phyloP scores from a whole-genome alignment of 2,329 filamentous ascomycete genomes.

The Aspergillus jensenii region DNA sequence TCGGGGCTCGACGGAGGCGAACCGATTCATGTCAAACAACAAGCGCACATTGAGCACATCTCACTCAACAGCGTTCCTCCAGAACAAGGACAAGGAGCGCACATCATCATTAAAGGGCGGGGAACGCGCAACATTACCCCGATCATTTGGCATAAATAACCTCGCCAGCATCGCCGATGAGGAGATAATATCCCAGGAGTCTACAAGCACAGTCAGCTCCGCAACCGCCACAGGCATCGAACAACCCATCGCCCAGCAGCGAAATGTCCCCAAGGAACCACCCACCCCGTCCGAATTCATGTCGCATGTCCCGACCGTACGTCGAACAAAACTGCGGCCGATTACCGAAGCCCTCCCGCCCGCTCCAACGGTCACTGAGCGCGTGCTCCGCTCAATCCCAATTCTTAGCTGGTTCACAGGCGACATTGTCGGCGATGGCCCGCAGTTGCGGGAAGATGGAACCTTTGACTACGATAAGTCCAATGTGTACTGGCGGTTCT shows the following conservation, averaged over 20 bases:
- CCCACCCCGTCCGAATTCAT: constrained; percentile 47
- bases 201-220: constrained; percentile 44
- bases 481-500: constrained; percentile 61
- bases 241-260: constrained; percentile 27
- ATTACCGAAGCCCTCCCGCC: constrained; percentile 70
- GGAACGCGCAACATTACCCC: constrained; percentile 36
- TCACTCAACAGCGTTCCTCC: constrained; percentile 36
- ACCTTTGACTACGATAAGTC: constrained; percentile 68
- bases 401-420: constrained; percentile 71
- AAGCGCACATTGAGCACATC: constrained; percentile 37
- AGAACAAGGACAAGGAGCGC: constrained; percentile 32
- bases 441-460: constrained; percentile 46
- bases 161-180: constrained; percentile 32
- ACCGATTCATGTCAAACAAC: constrained; percentile 26
- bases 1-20: constrained; percentile 40
- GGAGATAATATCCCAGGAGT: constrained; percentile 32
- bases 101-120: constrained; percentile 19
- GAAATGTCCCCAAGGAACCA: constrained; percentile 24
- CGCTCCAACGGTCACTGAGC: constrained; percentile 64
- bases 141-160: constrained; percentile 42
- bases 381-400: constrained; percentile 64
- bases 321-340: constrained; percentile 64
- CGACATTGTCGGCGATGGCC: constrained; percentile 49
- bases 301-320: constrained; percentile 65
- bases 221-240: constrained; percentile 37